A percentile compares a stretch with the other conserved stretches of the same genome.
phyloP scores from a whole-genome alignment of 169 alveolate genomes.

The Plasmodium fragile region DNA sequence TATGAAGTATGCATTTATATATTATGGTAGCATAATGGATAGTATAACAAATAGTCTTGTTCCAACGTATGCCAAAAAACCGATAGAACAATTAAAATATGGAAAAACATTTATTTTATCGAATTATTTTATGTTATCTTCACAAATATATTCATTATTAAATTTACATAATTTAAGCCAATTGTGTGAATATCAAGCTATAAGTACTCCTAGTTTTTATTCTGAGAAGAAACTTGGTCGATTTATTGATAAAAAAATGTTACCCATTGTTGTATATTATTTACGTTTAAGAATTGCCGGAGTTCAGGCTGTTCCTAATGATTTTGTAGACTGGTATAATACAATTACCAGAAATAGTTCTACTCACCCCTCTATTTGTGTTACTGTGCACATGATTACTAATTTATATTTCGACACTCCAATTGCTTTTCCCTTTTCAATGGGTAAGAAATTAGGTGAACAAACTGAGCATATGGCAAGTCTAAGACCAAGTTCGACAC shows the following conservation, averaged over 20 bases:
- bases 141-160: neutral
- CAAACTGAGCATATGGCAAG: conserved; percentile 1
- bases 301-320: neutral
- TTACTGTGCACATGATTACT: neutral
- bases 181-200: conserved; percentile 40
- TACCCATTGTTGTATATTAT: neutral
- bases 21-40: conserved; percentile 42
- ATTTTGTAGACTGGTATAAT: neutral
- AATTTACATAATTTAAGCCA: conserved; percentile 41
- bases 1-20: neutral
- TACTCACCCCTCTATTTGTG: neutral
- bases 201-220: conserved; percentile 7
- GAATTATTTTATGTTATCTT: neutral
- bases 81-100: conserved; percentile 43
- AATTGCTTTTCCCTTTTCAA: neutral
- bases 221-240: conserved; percentile 7
- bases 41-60: conserved; percentile 32
- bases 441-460: neutral
- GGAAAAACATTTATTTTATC: conserved; percentile 45
- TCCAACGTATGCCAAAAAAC: conserved; percentile 34
- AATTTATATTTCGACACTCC: neutral
- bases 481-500: conserved; percentile 3
- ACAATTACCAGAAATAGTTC: neutral
- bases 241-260: conserved; percentile 6
- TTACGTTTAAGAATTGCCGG: neutral